Base-by-base conservation (phyloP, 495 filamentous ascomycete species). In the Diplogelasinospora grovesii region DNA sequence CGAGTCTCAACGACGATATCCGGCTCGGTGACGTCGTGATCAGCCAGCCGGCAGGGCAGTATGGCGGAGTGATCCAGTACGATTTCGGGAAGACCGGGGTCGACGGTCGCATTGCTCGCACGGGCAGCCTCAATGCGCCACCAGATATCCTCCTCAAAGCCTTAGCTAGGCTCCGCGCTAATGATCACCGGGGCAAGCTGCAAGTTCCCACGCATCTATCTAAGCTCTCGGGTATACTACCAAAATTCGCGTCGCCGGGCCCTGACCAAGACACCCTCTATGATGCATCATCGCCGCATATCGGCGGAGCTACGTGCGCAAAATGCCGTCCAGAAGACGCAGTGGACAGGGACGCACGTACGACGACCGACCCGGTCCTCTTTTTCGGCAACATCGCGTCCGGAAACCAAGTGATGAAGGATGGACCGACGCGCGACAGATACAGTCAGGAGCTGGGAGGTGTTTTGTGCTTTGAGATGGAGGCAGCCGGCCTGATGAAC, bases 1-100 rank as follows among this genome's bases (percentile, higher is more conserved):
- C 65, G 4, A 52, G 47, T 28, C 29, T 36, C 8, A 41, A 48
- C n/a, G 30, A 43, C 22, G 55, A 68, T 40, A 65, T 38, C 22
- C 36, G 36, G 7, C 61, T 73, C 5, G 70, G 70, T 13, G 69
- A 71, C 43, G 46, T 71, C 23, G 64, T 68, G 3, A 53, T 71
- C 19, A 59, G 66, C 36, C 22, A 47, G 10, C 57, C 61, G 2
- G n/a, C 35, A 4, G 26, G 41, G 19, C 24, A 4, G 7, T 44
- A 45, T 3, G 53, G 51, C 7, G 66, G 59, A 2, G 60, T 69
- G 0, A 19, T 65, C 23, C 63, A 71, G 23, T 67, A 65, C 38
- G 63, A 68, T 44, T 41, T 59, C 20, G 58, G 39, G 2, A 59
- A 55, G 37, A 49, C 49, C 22, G 41, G 50, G 37, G 40, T 35